Evolutionary conservation across 768 basidiomycete genomes (phyloP).

Genomic region (Auricularia auricula-judae): DNA sequence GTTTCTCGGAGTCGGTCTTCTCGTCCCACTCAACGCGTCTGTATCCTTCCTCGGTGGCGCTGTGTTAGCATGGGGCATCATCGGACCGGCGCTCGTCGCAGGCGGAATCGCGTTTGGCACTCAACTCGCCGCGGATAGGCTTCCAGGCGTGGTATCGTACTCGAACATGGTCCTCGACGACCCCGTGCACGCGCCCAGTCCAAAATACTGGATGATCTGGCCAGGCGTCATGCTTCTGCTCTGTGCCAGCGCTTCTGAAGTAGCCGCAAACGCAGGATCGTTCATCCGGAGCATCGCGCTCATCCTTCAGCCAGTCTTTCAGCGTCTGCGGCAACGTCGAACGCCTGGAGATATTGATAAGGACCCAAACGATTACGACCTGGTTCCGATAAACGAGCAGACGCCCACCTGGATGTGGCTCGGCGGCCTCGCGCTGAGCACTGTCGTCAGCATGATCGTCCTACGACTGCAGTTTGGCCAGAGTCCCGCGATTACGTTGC

Average conservation of each 20-base stretch:
- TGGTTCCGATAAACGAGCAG: conserved; percentile 41
- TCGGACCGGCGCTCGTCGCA: conserved; percentile 42
- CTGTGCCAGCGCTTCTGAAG: conserved; percentile 46
- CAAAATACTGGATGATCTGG: conserved; percentile 54
- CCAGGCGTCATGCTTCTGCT: conserved; percentile 54
- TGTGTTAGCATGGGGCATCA: conserved; percentile 50
- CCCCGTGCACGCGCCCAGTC: conserved; percentile 34
- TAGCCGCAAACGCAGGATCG: conserved; percentile 30
- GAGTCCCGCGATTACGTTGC: conserved; percentile 47
- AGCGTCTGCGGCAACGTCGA: conserved; percentile 5
- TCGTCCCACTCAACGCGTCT: conserved; percentile 9
- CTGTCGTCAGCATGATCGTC: conserved; percentile 40
- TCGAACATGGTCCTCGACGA: conserved; percentile 35
- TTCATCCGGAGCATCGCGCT: conserved; percentile 19
- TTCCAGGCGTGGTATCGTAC: conserved; percentile 32
- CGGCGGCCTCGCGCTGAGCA: conserved; percentile 34
- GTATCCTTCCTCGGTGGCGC: conserved; percentile 34
- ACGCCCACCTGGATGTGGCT: conserved; percentile 49
- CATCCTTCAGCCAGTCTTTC: background rate
- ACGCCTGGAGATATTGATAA: conserved; percentile 12
- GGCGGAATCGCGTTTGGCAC: conserved; percentile 40
- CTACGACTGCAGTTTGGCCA: conserved; percentile 43
- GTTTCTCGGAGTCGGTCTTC: conserved; percentile 17
- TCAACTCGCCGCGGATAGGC: conserved; percentile 23
- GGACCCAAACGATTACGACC: conserved; percentile 33